Evolutionary conservation across 108 stramenopile species (phyloP).

Genomic region (Poteriospumella lacustris): DNA sequence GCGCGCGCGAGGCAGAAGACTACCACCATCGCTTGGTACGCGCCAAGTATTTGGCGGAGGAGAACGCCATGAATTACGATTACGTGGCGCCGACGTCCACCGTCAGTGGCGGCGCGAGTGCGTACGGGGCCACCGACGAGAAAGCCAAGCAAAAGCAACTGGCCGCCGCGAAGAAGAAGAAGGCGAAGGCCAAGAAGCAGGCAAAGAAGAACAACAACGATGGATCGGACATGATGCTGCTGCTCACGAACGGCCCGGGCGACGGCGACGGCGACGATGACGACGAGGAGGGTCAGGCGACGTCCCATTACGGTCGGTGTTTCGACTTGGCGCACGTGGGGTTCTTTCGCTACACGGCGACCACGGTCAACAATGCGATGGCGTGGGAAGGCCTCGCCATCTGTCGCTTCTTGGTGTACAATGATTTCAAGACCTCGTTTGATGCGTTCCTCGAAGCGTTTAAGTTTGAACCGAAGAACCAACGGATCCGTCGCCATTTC

Average conservation of each 20-base stretch:
- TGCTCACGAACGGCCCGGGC: neutral
- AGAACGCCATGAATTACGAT: neutral
- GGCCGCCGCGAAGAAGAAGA: neutral
- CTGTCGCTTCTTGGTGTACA: constrained; percentile 22
- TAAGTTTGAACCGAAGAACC: constrained; percentile 12
- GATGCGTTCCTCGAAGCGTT: constrained; percentile 11
- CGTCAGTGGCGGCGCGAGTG: no score
- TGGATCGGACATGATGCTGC: neutral
- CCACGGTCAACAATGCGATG: neutral
- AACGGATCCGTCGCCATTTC: neutral
- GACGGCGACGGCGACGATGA: neutral
- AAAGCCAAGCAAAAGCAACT: neutral
- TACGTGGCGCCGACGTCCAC: neutral
- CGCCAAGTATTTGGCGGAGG: neutral
- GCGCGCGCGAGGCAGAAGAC: neutral
- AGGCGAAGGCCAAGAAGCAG: neutral
- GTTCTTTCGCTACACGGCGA: constrained; percentile 15
- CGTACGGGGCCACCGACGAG: no score
- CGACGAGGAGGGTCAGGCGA: neutral
- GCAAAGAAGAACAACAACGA: neutral
- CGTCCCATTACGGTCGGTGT: neutral
- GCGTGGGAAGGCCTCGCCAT: neutral
- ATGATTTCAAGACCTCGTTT: neutral
- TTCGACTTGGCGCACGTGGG: constrained; percentile 7
- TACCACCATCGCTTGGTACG: no score